Conservation (phyloP, 2,329 filamentous ascomycete genomes). For the Neoscytalidium dimidiatum region DNA sequence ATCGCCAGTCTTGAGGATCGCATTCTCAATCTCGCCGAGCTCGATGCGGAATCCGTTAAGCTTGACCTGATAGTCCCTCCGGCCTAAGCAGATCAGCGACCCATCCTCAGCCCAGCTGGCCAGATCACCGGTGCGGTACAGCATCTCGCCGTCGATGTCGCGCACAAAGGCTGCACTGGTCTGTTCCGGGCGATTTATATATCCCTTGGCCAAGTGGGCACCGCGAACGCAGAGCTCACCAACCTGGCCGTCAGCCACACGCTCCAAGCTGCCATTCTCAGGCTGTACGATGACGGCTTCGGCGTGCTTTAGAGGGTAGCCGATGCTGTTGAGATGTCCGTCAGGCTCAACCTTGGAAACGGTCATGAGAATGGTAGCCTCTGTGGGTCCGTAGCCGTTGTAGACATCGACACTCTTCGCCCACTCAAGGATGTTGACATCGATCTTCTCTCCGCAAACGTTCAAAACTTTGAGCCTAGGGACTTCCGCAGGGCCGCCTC, state of each 20-base stretch:
- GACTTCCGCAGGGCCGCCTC: neutral
- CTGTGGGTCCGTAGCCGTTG: neutral
- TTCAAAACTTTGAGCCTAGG: neutral
- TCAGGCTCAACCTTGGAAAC: neutral
- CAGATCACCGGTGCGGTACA: conserved; percentile 24
- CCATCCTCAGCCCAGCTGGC: neutral
- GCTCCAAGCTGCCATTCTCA: conserved; percentile 29
- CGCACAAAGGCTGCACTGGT: conserved; percentile 68
- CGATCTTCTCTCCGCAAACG: neutral
- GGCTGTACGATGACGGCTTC: neutral
- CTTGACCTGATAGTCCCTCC: conserved; percentile 29
- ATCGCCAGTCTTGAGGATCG: neutral
- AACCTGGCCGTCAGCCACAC: conserved; percentile 51
- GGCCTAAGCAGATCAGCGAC: neutral
- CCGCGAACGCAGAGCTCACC: conserved; percentile 81
- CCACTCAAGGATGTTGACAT: neutral
- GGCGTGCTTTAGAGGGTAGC: neutral
- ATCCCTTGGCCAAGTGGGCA: conserved; percentile 71
- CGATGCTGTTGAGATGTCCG: neutral
- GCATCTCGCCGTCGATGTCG: neutral
- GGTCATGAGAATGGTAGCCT: conserved; percentile 1
- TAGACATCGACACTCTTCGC: neutral
- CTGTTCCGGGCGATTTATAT: conserved; percentile 77
- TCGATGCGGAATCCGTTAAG: conserved; percentile 38
- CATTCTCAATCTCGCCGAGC: conserved; percentile 34